Conservation (phyloP, 2,329 filamentous ascomycete species). For the Neophaeococcomyces mojaviensis region DNA sequence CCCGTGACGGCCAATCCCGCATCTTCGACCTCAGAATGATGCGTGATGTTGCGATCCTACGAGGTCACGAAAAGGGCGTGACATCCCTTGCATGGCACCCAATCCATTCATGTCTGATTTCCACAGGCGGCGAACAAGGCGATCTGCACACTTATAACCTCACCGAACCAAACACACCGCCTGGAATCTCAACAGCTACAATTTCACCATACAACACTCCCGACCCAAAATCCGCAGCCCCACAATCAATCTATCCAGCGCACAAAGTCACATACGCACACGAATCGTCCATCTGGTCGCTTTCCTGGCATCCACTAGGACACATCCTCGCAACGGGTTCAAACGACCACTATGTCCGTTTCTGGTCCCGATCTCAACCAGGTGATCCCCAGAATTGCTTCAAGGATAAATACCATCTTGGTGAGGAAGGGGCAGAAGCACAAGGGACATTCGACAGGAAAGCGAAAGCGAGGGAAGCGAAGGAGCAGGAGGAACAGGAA, state of each 20-base stretch:
- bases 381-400: constrained; percentile 72
- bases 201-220: constrained; percentile 77
- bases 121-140: constrained; percentile 83
- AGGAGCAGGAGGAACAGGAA: constrained; percentile 91
- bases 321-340: constrained; percentile 93
- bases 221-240: constrained; percentile 69
- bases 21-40: constrained; percentile 97
- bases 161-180: constrained; percentile 82
- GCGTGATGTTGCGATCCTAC: constrained; percentile 88
- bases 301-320: constrained; percentile 95
- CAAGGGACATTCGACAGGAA: constrained; percentile 90
- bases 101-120: constrained; percentile 78
- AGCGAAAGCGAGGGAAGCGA: constrained; percentile 66
- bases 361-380: constrained; percentile 87
- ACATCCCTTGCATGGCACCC: constrained; percentile 91
- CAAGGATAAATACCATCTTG: constrained; percentile 91
- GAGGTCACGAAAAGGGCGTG: constrained; percentile 94
- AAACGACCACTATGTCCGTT: constrained; percentile 92
- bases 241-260: constrained; percentile 86
- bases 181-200: constrained; percentile 53
- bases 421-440: constrained; percentile 84
- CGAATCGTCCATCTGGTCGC: constrained; percentile 91
- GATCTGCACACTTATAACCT: constrained; percentile 90
- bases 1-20: constrained; percentile 83
- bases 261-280: constrained; percentile 83